These are phyloP conservation scores for Alternaria hordeiaustralica DNA, from an alignment of 2,329 filamentous ascomycete genomes.

Conservation along the genomic window DNA sequence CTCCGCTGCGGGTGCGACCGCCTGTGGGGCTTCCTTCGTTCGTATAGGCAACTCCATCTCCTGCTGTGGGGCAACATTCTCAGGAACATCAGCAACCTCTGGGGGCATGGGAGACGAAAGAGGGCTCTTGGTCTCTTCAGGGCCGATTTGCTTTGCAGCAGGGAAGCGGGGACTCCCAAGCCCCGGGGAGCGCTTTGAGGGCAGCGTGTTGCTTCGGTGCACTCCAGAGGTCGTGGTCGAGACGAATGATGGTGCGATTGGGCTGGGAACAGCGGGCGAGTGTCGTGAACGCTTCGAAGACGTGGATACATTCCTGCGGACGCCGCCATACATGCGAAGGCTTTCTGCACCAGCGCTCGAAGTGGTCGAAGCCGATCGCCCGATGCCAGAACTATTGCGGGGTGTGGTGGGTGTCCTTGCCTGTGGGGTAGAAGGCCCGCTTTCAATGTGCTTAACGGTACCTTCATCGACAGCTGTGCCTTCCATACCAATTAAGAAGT, in stretches of 20 bases:
- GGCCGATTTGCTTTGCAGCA: conserved; percentile 56
- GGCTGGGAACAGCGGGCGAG: conserved; percentile 74
- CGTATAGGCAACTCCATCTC: conserved; percentile 6
- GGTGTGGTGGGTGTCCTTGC: conserved; percentile 57
- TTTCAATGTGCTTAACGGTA: conserved; percentile 71
- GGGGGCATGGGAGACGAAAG: conserved; percentile 24
- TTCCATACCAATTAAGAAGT: conserved; percentile 98
- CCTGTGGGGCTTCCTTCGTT: neutral
- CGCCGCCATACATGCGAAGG: conserved; percentile 76
- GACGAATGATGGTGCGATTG: conserved; percentile 50
- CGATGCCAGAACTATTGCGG: conserved; percentile 64
- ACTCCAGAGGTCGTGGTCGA: conserved; percentile 60
- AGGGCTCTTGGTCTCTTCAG: conserved; percentile 36
- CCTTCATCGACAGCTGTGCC: conserved; percentile 96
- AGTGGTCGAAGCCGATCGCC: conserved; percentile 72
- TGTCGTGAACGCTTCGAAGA: conserved; percentile 86
- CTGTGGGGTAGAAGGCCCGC: conserved; percentile 65
- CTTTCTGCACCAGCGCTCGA: conserved; percentile 85
- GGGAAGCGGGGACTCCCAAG: conserved; percentile 53
- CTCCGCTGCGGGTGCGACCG: neutral
- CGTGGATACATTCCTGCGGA: conserved; percentile 88
- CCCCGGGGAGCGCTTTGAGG: conserved; percentile 84
- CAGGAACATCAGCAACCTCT: conserved; percentile 17
- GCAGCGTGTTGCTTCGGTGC: conserved; percentile 88
- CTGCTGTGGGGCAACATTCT: conserved; percentile 14